phyloP scores from a whole-genome alignment of 352 stramenopile species.

The Pythium grandisporangium region DNA sequence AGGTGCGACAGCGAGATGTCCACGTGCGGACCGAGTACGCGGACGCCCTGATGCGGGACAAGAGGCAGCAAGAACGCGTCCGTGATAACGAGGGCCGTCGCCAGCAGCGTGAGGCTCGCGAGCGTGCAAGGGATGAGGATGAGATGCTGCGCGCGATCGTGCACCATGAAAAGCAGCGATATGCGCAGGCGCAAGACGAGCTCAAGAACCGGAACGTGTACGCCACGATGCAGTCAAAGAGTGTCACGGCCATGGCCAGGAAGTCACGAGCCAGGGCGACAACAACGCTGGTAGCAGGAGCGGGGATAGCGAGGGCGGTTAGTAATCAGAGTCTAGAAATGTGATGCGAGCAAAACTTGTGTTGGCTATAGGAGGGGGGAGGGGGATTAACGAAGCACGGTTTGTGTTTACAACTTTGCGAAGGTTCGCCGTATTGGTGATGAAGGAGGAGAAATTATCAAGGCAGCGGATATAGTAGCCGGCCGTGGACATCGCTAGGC shows the following conservation, averaged over 20 bases:
- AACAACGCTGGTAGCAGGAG: too few relatives aligned
- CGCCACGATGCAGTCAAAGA: constrained; percentile 37
- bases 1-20: constrained; percentile 23
- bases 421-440: too few relatives aligned
- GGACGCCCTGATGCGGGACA: constrained; percentile 5
- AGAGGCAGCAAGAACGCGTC: constrained; percentile 21
- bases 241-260: constrained; percentile 8
- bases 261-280: constrained; percentile 13
- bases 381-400: too few relatives aligned
- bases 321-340: background rate
- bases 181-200: constrained; percentile 38
- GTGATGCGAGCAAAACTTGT: background rate
- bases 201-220: constrained; percentile 61
- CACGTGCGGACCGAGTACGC: constrained; percentile 32
- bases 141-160: constrained; percentile 48
- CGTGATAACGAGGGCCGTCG: too few relatives aligned
- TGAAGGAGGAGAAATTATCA: too few relatives aligned
- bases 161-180: constrained; percentile 51
- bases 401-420: too few relatives aligned
- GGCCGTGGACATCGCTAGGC: background rate
- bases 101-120: too few relatives aligned
- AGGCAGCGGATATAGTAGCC: too few relatives aligned
- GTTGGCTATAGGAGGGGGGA: too few relatives aligned
- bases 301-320: too few relatives aligned
- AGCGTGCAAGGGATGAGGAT: constrained; percentile 45